Conservation (phyloP, 2,329 filamentous ascomycete species). For the Curvularia hawaiiensis region DNA sequence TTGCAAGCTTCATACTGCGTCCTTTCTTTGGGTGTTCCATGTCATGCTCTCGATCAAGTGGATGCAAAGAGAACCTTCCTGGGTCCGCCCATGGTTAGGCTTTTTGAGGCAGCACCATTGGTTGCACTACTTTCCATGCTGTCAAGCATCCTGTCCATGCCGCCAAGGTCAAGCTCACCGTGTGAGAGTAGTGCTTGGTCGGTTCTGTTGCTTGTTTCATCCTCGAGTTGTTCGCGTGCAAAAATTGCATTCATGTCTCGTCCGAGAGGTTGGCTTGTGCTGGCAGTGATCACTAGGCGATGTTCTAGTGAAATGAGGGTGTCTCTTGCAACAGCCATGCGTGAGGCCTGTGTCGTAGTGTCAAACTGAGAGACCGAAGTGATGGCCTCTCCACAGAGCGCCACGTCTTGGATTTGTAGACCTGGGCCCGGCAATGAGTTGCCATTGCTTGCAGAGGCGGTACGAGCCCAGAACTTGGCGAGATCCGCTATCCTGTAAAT, state of each 20-base stretch:
- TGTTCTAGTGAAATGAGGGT: constrained; percentile 52
- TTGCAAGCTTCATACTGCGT: background rate
- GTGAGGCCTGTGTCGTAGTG: constrained; percentile 45
- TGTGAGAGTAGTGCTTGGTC: constrained; percentile 52
- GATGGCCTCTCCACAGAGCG: constrained; percentile 50
- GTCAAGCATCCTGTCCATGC: constrained; percentile 54
- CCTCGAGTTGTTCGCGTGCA: constrained; percentile 36
- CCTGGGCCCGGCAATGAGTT: constrained; percentile 49
- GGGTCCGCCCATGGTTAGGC: constrained; percentile 37
- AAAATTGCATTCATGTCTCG: constrained; percentile 37
- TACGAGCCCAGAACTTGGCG: constrained; percentile 52
- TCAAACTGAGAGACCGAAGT: constrained; percentile 52
- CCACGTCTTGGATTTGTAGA: constrained; percentile 50
- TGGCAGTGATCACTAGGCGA: constrained; percentile 51
- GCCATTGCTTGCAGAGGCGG: constrained; percentile 40
- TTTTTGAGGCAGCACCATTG: constrained; percentile 27
- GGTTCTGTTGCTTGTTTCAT: constrained; percentile 34
- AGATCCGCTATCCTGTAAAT: constrained; percentile 54
- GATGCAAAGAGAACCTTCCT: constrained; percentile 44
- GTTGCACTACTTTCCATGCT: constrained; percentile 38
- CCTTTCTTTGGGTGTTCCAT: background rate
- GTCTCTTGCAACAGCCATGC: constrained; percentile 53
- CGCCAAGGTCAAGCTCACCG: constrained; percentile 54
- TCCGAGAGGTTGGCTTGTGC: constrained; percentile 37
- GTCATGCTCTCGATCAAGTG: background rate